Conservation (phyloP, 176 grass and related monocot species). For the Ananas comosus region DNA sequence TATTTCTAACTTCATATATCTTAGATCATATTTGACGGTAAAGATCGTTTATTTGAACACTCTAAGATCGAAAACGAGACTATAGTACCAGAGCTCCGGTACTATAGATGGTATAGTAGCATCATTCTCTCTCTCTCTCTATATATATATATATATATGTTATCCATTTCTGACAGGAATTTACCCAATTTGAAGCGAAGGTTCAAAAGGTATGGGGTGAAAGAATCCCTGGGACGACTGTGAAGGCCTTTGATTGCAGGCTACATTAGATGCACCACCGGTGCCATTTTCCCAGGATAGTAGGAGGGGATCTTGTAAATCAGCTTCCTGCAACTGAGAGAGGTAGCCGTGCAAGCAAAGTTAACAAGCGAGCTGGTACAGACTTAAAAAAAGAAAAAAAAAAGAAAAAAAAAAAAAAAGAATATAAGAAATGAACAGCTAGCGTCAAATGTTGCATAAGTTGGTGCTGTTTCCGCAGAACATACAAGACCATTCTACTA, state of each 20-base stretch:
- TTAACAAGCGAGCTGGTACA: background rate
- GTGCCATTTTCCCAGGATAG: constrained; percentile 3
- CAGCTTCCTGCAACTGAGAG: constrained; percentile 17
- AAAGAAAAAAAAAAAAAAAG: background rate
- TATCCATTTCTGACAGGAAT: background rate
- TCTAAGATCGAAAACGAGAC: no score
- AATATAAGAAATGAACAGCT: background rate
- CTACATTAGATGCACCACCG: background rate
- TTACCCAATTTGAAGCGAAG: constrained; percentile 21
- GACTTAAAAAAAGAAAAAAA: background rate
- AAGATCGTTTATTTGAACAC: no score
- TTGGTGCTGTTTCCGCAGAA: no score
- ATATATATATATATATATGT: no score
- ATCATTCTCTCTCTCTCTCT: no score
- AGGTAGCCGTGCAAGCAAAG: background rate
- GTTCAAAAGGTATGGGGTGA: background rate
- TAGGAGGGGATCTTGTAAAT: constrained; percentile 3
- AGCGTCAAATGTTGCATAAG: no score
- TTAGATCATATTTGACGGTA: no score
- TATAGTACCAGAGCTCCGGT: no score
- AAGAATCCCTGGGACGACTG: constrained; percentile 10
- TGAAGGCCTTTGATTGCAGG: background rate
- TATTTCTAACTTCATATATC: no score
- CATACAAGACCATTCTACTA: no score
- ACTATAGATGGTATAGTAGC: no score